Base-by-base conservation (phyloP, 768 basidiomycete species). In the Rhodotorula graminis region DNA sequence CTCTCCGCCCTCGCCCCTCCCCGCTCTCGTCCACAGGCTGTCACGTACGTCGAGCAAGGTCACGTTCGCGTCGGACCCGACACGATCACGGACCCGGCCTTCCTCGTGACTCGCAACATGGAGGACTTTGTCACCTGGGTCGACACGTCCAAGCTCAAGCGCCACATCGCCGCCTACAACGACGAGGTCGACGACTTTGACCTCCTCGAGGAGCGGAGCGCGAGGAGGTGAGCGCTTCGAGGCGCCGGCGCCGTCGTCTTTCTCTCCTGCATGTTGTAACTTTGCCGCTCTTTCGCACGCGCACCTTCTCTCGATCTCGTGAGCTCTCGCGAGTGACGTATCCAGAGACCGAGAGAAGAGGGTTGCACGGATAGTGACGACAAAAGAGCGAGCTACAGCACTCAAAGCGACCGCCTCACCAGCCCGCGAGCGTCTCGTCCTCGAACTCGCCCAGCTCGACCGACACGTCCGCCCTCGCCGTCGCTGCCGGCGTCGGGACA, bases 91-190 rank as follows among this genome's bases (percentile, higher is more conserved):
- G 96, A 99, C 81, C 96, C 96, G 6, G 96, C 94, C 2, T 96
- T 88, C 83, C 85, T 99, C 64, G 93, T 99, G 70, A 95, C 92
- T 53, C 85, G 95, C 78, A 90, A 93, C 76, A 94, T 96, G 93
- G 93, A 98, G 80, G 96, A 99, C 85, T 99, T 94, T 82, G 92
- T 98, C 58, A 99, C 96, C 49, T 99, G 96, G 96, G 94, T 98
- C 31, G 94, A 97, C 80, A 92, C 92, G 37, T 94, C 92, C 76
- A 95, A 95, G 81, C 86, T 97, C 80, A 97, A 95, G 87, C 86
- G 95, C 66, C 93, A 92, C 0, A 88, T 98, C 82, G 89, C 93
- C 90, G 82, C 84, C 71, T 99, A 99, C 85, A 99, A 99, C 80
- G 67, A 70, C 70, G 69, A 96, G 92, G 87, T 96, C 70, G 94